Conservation (phyloP, 306 rosid species). For the cucumber (Cucumis sativus) region Cucumber_9930_V3 NC_026656.2:22104001-22104500, state of each 20-base stretch:
- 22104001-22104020: slow-evolving; percentile 91
- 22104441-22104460: slow-evolving; percentile 10
- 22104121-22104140: slow-evolving; percentile 94
- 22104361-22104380: slow-evolving; percentile 49
- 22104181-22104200: slow-evolving; percentile 69
- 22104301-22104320: slow-evolving; percentile 60
- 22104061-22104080: neutral
- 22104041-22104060: neutral
- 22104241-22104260: neutral
- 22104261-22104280: slow-evolving; percentile 6
- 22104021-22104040: slow-evolving; percentile 62
- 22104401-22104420: slow-evolving; percentile 13
- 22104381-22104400: slow-evolving; percentile 28
- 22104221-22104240: slow-evolving; percentile 15
- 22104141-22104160: slow-evolving; percentile 61
- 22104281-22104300: slow-evolving; percentile 27
- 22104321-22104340: slow-evolving; percentile 89
- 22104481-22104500: slow-evolving; percentile 19
- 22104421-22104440: slow-evolving; percentile 30
- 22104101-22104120: slow-evolving; percentile 14
- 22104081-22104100: neutral
- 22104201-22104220: slow-evolving; percentile 76
- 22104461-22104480: slow-evolving; percentile 25
- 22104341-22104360: slow-evolving; percentile 68
- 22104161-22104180: slow-evolving; percentile 94